Conservation (phyloP, 2,329 filamentous ascomycete species). For the Periconia macrospinosa region DNA sequence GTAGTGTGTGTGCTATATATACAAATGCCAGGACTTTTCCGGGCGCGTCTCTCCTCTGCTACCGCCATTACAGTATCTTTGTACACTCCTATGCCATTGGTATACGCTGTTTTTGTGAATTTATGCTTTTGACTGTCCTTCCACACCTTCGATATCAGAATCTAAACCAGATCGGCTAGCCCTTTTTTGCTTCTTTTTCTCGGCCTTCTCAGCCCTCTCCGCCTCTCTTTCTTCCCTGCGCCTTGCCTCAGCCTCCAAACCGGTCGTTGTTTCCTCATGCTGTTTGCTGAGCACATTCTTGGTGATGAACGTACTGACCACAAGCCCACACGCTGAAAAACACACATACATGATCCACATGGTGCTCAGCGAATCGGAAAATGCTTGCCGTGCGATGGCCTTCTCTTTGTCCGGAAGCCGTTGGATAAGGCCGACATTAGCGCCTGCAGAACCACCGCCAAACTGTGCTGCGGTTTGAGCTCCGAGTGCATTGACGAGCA, state of each 20-base stretch:
- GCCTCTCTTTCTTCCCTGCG: constrained; percentile 34
- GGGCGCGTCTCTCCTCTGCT: too few species aligned
- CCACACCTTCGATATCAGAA: constrained; percentile 16
- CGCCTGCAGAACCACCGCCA: constrained; percentile 62
- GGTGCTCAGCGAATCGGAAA: constrained; percentile 46
- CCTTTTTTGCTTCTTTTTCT: constrained; percentile 31
- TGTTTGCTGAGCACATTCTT: constrained; percentile 46
- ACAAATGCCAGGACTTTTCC: too few species aligned
- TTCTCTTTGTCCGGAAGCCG: constrained; percentile 53
- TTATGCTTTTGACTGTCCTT: neutral
- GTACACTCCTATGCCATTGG: too few species aligned
- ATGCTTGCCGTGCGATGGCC: constrained; percentile 44
- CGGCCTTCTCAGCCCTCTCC: constrained; percentile 32
- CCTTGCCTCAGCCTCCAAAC: constrained; percentile 47
- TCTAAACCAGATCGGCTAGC: constrained; percentile 21
- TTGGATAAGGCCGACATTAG: constrained; percentile 62
- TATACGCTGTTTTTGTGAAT: too few species aligned
- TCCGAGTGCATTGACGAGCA: constrained; percentile 55
- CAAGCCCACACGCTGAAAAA: constrained; percentile 44
- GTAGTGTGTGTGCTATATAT: too few species aligned
- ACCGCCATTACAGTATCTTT: too few species aligned
- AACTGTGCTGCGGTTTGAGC: constrained; percentile 55
- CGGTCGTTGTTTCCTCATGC: constrained; percentile 54
- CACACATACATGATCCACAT: constrained; percentile 56
- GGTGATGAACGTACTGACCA: constrained; percentile 44